These are phyloP conservation scores for Ogataea glucozyma DNA, from an alignment of 805 yeast genomes.

Conservation along the genomic window DNA sequence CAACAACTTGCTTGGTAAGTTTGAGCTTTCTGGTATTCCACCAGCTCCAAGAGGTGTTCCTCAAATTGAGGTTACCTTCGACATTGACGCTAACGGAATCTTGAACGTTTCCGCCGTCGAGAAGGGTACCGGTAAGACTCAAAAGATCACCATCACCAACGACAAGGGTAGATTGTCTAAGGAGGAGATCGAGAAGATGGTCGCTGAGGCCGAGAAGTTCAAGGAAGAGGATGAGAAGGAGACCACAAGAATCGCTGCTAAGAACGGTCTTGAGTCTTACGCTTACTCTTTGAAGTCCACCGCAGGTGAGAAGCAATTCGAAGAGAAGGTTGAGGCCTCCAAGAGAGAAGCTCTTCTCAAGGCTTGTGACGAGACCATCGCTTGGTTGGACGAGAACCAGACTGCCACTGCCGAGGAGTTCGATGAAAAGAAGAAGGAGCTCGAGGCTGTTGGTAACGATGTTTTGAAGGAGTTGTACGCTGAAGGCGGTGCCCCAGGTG, in stretches of 20 bases:
- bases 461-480: conserved; percentile 96
- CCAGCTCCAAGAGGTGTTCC: conserved; percentile 79
- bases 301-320: conserved; percentile 40
- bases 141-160: conserved; percentile 49
- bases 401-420: conserved; percentile 92
- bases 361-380: conserved; percentile 75
- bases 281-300: conserved; percentile 56
- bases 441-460: conserved; percentile 94
- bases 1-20: conserved; percentile 74
- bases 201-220: conserved; percentile 62
- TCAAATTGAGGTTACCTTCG: conserved; percentile 74
- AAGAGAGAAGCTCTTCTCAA: conserved; percentile 60
- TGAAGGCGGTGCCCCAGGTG: conserved; percentile 83
- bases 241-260: conserved; percentile 55
- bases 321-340: conserved; percentile 41
- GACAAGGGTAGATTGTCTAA: conserved; percentile 58
- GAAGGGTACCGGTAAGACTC: conserved; percentile 53
- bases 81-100: conserved; percentile 80
- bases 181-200: conserved; percentile 65
- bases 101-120: conserved; percentile 60
- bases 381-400: conserved; percentile 93
- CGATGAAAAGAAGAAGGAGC: conserved; percentile 92
- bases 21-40: conserved; percentile 71
- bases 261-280: conserved; percentile 58
- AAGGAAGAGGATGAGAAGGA: conserved; percentile 64